These are phyloP conservation scores for Sarocladium oryzae DNA, from an alignment of 2,329 filamentous ascomycete species.

Conservation along the genomic window DNA sequence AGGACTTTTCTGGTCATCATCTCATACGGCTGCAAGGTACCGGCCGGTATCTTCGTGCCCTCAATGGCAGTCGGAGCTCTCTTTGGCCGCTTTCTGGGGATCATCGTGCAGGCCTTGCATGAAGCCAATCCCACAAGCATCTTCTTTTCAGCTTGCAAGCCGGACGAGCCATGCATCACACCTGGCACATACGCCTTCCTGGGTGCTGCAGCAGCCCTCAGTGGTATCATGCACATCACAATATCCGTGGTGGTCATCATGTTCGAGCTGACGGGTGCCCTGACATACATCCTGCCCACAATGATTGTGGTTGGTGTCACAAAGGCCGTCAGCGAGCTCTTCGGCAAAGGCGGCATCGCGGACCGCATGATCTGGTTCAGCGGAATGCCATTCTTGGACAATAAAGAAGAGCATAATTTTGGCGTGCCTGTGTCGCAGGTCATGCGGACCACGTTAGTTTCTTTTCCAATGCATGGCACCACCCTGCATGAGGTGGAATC, in stretches of 20 bases:
- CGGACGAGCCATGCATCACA: conserved; percentile 92
- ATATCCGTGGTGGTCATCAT: conserved; percentile 98
- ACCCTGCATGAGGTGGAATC: conserved; percentile 70
- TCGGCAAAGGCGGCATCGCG: conserved; percentile 93
- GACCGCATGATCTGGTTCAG: conserved; percentile 99
- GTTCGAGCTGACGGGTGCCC: conserved; percentile 96
- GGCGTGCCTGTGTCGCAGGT: conserved; percentile 86
- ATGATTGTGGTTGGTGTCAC: conserved; percentile 99
- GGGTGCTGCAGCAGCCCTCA: conserved; percentile 83
- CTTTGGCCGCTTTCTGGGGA: conserved; percentile 90
- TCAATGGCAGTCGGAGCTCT: conserved; percentile 96
- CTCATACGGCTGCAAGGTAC: conserved; percentile 96
- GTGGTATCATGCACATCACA: conserved; percentile 97
- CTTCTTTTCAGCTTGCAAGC: conserved; percentile 84
- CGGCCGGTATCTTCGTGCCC: conserved; percentile 94
- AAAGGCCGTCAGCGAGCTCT: conserved; percentile 83
- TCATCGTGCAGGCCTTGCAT: conserved; percentile 83
- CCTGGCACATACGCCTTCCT: conserved; percentile 96
- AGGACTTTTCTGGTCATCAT: conserved; percentile 84
- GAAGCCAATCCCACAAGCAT: conserved; percentile 73
- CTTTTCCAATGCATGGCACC: conserved; percentile 68
- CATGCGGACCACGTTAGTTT: conserved; percentile 73
- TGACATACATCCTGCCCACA: conserved; percentile 94
- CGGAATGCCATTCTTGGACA: conserved; percentile 93
- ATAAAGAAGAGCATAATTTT: conserved; percentile 95